Evolutionary conservation across 2,329 filamentous ascomycete species (phyloP), one percentile per base, ranked within the genome.

Genomic region (Aspergillus oerlinghausenensis): DNA sequence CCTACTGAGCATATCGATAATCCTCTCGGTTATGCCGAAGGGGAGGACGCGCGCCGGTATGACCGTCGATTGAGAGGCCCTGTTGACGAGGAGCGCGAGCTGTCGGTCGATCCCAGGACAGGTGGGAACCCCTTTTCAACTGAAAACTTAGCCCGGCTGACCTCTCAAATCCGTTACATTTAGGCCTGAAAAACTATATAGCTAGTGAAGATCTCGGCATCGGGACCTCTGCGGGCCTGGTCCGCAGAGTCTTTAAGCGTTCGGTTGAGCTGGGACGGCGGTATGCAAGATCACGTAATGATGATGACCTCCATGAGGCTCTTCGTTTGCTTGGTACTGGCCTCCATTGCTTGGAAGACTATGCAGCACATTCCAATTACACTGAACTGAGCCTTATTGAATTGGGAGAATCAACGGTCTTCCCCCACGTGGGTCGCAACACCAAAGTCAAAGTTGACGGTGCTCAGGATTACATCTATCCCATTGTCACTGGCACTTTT

Each of bases 331-430:
- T 97, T 60, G 93, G 93, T 56, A 96, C 92, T 57, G 92, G 88
- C 38, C 83, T 92, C 55, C 93, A 97, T 77, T 96, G 92, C 70
- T 77, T 97, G 25, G 92, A 96, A 77, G 92, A 97, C 71, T 97
- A 88, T 77, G 87, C 92, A 54, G 93, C 92, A 17, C 93, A 97
- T 76, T 95, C 90, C 72, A 97, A 97, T 80, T 97, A 96, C 75
- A 86, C 82, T 14, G 92, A 97, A 73, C 84, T 97, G 57, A 90
- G 89, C 57, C 81, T 97, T 50, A 92, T 94, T 65, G 92, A 96
- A 72, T 76, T 96, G 67, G 92, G 91, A 52, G 91, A 94, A 74
- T 79, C 77, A 5, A 83, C 89, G 59, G 77, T 96, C 58, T 97
- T 97, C 73, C 90, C 93, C 26, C 92, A 96, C 68, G 90, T 94